A percentile compares a stretch with the other conserved stretches of the same genome.
Conservation (phyloP, 164 flowering plant species). For the Akebia trifoliata region DNA sequence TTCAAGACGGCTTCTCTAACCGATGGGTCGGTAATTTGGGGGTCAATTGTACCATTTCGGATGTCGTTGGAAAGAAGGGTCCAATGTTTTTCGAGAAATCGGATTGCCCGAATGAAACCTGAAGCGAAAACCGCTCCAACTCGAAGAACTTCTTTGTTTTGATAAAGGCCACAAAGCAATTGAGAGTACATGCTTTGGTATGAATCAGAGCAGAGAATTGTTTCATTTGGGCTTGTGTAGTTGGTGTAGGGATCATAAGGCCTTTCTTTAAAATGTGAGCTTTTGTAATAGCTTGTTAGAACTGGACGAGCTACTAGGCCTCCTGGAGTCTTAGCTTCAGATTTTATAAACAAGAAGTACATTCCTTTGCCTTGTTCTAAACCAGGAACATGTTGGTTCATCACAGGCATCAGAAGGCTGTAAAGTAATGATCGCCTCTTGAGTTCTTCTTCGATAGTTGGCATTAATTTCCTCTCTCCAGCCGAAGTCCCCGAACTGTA, state of each 20-base stretch:
- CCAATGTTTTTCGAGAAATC: slow-evolving; percentile 87
- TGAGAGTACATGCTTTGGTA: slow-evolving; percentile 98
- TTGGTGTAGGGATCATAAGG: slow-evolving; percentile 87
- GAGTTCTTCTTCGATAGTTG: slow-evolving; percentile 80
- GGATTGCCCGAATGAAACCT: slow-evolving; percentile 88
- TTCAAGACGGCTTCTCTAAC: slow-evolving; percentile 62
- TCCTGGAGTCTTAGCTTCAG: slow-evolving; percentile 80
- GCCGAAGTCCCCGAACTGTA: slow-evolving; percentile 93
- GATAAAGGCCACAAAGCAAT: slow-evolving; percentile 78
- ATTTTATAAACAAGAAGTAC: slow-evolving; percentile 86
- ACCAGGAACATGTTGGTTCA: slow-evolving; percentile 77
- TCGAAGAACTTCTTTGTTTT: slow-evolving; percentile 71
- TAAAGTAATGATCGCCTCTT: slow-evolving; percentile 67
- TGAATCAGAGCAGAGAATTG: slow-evolving; percentile 83
- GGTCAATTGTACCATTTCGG: slow-evolving; percentile 49
- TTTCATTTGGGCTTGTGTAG: slow-evolving; percentile 91
- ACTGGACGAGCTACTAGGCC: slow-evolving; percentile 84
- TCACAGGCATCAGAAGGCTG: slow-evolving; percentile 92
- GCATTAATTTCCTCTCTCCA: slow-evolving; percentile 94
- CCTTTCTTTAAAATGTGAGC: slow-evolving; percentile 63
- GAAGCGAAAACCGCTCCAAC: slow-evolving; percentile 97
- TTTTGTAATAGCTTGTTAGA: slow-evolving; percentile 87
- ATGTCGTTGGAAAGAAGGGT: slow-evolving; percentile 51
- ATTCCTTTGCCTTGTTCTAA: slow-evolving; percentile 92
- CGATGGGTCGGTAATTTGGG: slow-evolving; percentile 57